Base-by-base conservation (phyloP, 257 asterid genomes). In the Solanum paucissectum region DNA sequence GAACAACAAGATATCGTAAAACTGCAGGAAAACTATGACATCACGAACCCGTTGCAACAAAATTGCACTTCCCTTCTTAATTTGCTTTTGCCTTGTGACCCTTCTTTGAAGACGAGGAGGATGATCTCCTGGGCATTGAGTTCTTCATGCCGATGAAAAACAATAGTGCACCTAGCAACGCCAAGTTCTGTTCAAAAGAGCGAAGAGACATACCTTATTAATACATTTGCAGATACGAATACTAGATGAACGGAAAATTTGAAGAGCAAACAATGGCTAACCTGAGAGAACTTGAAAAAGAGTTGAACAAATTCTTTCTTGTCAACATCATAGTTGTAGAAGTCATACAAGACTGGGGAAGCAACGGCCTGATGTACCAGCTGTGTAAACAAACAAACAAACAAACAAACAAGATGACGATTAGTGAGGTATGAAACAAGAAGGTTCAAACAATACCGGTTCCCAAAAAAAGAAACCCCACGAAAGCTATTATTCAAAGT, bases 121-220 rank as follows among this genome's bases (percentile, higher is more conserved):
- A 75, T 38, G 83, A 89, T 90, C 99, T 96, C 91, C 92, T 91
- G 64, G 95, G 94, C 89, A 92, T 91, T 12, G 99, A 94, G 91
- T 94, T 95, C 93, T 94, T 95, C 99, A 97, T 94, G 87, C 99
- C 99, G 6, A 96, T 91, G 90, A 92, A 97, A 90, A 96, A 96
- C 87, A 96, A 92, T 69, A 97, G 90, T 27, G 97, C 99, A 29
- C 99, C 99, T 3, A 94, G 91, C 90, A 97, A 84, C 14, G 98
- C 97, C 94, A 95, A 88, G 86, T 91, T 93, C 99, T 97, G 92
- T 74, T 79, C 44, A 64, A 88, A 49, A 88, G 36, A 89, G 29
- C 40, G 32, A 84, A 84, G 3, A 21, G 32, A 29, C 1, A 44
- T 2, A 6, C 9, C 44, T 32, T 2, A 16, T 49, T 32, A 82